A percentile compares a stretch with the other conserved stretches of the same genome.
Evolutionary conservation across 768 basidiomycete genomes (phyloP).

Genomic region (Collybiopsis confluens): DNA sequence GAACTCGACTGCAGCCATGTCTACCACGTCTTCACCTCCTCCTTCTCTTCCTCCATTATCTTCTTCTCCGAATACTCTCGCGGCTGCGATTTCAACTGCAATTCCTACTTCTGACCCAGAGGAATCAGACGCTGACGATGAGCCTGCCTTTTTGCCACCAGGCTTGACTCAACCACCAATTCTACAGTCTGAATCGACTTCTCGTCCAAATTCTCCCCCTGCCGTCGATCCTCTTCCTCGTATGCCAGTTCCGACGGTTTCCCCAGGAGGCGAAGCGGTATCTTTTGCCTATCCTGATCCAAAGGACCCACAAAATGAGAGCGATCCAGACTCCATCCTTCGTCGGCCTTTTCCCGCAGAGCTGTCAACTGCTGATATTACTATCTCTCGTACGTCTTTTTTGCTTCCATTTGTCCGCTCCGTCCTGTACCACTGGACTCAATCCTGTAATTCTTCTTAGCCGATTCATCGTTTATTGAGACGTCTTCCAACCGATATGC

Average conservation of each 20-base stretch:
- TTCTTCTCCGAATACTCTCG: not conserved
- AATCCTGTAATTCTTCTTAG: constrained; percentile 24
- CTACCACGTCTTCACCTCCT: not conserved
- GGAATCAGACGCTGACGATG: not conserved
- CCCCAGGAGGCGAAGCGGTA: not conserved
- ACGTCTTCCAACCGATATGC: constrained; percentile 75
- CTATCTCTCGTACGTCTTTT: constrained; percentile 47
- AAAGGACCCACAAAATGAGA: not conserved
- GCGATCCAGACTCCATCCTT: not conserved
- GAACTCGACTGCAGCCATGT: not conserved
- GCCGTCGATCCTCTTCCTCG: not conserved
- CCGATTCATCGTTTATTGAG: constrained; percentile 75
- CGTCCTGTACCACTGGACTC: constrained; percentile 13
- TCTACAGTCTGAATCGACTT: not conserved
- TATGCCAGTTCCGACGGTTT: constrained; percentile 3
- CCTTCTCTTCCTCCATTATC: constrained; percentile 1
- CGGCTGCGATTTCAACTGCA: not conserved
- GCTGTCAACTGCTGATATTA: constrained; percentile 51
- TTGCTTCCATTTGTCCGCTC: not conserved
- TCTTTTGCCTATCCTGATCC: constrained; percentile 4
- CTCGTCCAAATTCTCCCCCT: not conserved
- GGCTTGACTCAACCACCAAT: not conserved
- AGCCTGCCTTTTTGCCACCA: not conserved
- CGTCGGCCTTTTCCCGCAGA: constrained; percentile 38
- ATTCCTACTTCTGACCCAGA: not conserved